These are phyloP conservation scores for Ophiocordyceps australis DNA, from an alignment of 2,329 filamentous ascomycete genomes.

Conservation along the genomic window DNA sequence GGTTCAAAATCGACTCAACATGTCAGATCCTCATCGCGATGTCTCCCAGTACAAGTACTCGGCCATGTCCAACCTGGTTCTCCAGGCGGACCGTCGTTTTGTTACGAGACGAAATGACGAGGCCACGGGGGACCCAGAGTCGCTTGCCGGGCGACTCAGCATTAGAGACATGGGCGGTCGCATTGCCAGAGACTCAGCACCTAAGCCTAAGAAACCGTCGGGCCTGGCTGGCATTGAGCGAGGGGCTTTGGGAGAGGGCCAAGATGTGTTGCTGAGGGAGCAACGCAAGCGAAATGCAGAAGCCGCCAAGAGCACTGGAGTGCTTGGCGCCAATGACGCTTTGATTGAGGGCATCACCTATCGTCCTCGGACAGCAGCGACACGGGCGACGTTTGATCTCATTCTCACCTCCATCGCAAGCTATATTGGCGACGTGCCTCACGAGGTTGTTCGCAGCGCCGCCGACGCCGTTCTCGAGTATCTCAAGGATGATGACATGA, in stretches of 20 bases:
- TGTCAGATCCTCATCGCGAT: slow-evolving; percentile 63
- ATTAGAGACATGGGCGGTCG: slow-evolving; percentile 89
- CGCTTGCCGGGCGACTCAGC: slow-evolving; percentile 80
- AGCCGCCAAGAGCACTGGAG: slow-evolving; percentile 46
- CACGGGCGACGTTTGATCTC: slow-evolving; percentile 82
- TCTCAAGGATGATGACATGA: slow-evolving; percentile 86
- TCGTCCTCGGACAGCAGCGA: slow-evolving; percentile 77
- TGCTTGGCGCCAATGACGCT: slow-evolving; percentile 70
- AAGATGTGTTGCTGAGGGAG: slow-evolving; percentile 67
- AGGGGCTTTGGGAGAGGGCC: slow-evolving; percentile 59
- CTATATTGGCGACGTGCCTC: slow-evolving; percentile 80
- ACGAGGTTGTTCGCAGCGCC: slow-evolving; percentile 81
- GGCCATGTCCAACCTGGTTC: slow-evolving; percentile 99
- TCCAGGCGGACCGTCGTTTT: slow-evolving; percentile 97
- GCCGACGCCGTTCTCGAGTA: slow-evolving; percentile 83
- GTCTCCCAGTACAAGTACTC: slow-evolving; percentile 98
- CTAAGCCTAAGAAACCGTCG: slow-evolving; percentile 61
- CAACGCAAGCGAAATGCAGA: slow-evolving; percentile 78
- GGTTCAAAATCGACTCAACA: slow-evolving; percentile 24
- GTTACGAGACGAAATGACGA: slow-evolving; percentile 85
- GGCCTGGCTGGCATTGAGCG: slow-evolving; percentile 55
- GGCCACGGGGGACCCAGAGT: slow-evolving; percentile 92
- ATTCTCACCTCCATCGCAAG: slow-evolving; percentile 82
- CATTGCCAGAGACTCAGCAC: slow-evolving; percentile 60
- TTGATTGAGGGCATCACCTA: slow-evolving; percentile 85